A percentile compares a stretch with the other conserved stretches of the same genome.
These are phyloP conservation scores for Amaranthus palmeri DNA, from an alignment of 148 eudicot species.

Conservation along the genomic window DNA sequence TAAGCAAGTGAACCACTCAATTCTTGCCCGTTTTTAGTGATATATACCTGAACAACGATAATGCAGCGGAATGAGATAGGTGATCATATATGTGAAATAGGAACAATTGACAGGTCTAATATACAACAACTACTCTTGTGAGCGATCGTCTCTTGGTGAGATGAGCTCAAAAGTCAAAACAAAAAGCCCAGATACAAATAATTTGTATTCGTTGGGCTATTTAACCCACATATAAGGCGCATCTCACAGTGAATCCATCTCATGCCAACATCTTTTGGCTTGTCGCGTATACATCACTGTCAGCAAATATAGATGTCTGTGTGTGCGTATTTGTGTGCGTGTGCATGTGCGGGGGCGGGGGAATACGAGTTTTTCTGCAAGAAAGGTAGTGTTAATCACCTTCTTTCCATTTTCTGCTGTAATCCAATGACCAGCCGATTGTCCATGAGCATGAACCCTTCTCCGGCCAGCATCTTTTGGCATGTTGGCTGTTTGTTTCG, in stretches of 20 bases:
- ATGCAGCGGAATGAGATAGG: neutral
- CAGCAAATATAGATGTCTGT: neutral
- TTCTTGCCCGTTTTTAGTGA: slow-evolving; percentile 64
- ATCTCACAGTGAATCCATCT: slow-evolving; percentile 40
- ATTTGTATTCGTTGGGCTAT: too few relatives aligned
- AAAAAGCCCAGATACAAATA: too few relatives aligned
- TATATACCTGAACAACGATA: slow-evolving; percentile 58
- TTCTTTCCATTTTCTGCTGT: slow-evolving; percentile 61
- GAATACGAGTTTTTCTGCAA: neutral
- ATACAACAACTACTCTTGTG: neutral
- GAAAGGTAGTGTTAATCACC: slow-evolving; percentile 35
- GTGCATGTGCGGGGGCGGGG: too few relatives aligned
- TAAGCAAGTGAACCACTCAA: slow-evolving; percentile 76
- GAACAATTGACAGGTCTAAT: neutral
- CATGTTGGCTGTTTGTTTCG: slow-evolving; percentile 33
- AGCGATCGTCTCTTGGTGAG: neutral
- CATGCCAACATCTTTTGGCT: too few relatives aligned
- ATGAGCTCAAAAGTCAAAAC: neutral
- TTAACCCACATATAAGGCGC: too few relatives aligned
- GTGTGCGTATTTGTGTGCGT: too few relatives aligned
- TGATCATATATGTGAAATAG: neutral
- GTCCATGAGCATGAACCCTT: slow-evolving; percentile 71
- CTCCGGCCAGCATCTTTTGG: slow-evolving; percentile 85
- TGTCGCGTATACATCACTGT: neutral
- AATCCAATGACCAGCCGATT: slow-evolving; percentile 75